Evolutionary conservation across 2,329 filamentous ascomycete genomes (phyloP), one percentile per base, ranked within the genome.

Genomic region (Aspergillus sp.): DNA sequence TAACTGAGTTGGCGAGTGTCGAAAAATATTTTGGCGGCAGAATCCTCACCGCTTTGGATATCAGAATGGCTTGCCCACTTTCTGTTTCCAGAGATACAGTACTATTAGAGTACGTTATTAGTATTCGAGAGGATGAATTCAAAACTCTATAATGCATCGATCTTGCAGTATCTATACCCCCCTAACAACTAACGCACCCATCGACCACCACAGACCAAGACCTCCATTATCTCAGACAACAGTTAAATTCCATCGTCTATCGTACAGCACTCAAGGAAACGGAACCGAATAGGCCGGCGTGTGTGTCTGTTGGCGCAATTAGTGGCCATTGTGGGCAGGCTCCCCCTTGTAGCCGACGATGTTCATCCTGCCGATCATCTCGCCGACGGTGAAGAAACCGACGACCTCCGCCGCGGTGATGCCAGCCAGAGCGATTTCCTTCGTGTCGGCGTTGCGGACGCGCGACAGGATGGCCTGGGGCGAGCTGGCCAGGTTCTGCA

Each of bases 331-430:
- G 49, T 71, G 72, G 42, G 62, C 62, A 44, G 60, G 57, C 59
- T 83, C 76, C 57, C 83, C 82, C 64, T 74, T 75, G 74, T 98
- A 98, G 45, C 91, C 91, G 51, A 98, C 73, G 50, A 98, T 64
- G 82, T 98, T 96, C 69, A 91, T 78, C 56, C 88, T 77, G 53
- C 91, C 91, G 53, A 98, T 79, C 64, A 98, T 96, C 74, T 96
- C 88, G 45, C 91, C 91, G 34, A 96, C 77, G 41, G 88, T 93
- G 75, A 96, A 98, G 76, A 98, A 98, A 41, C 91, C 91, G 47
- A 98, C 67, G 31, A 86, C 74, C 69, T 98, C 89, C 35, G 88
- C 88, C 29, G 72, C 66, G 41, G 95, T 69, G 39, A 98, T 82
- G 49, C 82, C 84, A 39, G 74, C 81, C 33, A 81, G 66, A 34